Evolutionary conservation across 768 basidiomycete species (phyloP).

Genomic region (Leucogyrophana mollusca): DNA sequence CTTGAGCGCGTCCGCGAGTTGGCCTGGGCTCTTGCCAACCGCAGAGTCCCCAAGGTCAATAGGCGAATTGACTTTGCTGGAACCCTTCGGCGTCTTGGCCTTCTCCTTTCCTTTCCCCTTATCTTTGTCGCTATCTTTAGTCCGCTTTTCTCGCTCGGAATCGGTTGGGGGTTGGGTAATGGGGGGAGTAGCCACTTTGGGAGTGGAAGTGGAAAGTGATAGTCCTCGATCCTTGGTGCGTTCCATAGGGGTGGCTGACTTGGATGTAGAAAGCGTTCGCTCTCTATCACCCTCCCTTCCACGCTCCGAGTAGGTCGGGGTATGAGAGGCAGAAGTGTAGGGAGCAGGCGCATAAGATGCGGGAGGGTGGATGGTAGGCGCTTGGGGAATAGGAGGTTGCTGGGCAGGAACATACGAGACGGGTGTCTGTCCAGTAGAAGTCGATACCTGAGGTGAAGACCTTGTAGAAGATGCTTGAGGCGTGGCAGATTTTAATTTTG

Average conservation of each 20-base stretch:
- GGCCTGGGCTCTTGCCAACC: constrained; percentile 36
- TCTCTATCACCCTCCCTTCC: constrained; percentile 23
- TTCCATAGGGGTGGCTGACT: too few species aligned
- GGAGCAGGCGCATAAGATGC: too few species aligned
- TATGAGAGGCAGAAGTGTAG: background rate
- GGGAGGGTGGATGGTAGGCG: too few species aligned
- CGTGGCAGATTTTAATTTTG: constrained; percentile 17
- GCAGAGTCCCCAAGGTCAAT: constrained; percentile 35
- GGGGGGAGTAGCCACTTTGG: constrained; percentile 64
- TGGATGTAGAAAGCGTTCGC: constrained; percentile 18
- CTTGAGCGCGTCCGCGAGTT: constrained; percentile 41
- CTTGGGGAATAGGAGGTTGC: too few species aligned
- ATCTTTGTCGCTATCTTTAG: constrained; percentile 16
- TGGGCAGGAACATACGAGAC: constrained; percentile 5
- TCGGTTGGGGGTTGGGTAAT: constrained; percentile 36
- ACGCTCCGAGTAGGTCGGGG: constrained; percentile 18
- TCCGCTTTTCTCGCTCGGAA: constrained; percentile 22
- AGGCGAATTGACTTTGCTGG: constrained; percentile 23
- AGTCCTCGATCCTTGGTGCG: constrained; percentile 13
- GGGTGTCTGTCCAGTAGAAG: constrained; percentile 13
- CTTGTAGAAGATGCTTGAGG: constrained; percentile 18
- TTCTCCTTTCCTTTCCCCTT: constrained; percentile 25
- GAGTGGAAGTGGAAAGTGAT: constrained; percentile 45
- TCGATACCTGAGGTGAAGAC: constrained; percentile 4
- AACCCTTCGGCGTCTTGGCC: constrained; percentile 14